Evolutionary conservation across 202 grass and related monocot species (phyloP), one percentile per base, ranked within the genome.

Genomic region (Zoysia matrella): DNA sequence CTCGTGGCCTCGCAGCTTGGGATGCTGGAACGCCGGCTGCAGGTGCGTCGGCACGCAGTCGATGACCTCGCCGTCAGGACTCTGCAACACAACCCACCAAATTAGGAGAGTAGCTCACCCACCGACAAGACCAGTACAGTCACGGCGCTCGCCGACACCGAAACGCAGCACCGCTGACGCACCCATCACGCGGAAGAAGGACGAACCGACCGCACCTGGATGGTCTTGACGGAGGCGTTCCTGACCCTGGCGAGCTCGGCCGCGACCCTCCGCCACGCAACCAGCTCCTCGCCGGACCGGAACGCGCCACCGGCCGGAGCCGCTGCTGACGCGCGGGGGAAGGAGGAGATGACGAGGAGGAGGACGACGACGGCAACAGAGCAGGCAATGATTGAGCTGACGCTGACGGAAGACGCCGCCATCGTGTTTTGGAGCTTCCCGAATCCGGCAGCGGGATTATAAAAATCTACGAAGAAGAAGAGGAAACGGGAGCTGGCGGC

Each of bases 11-110:
- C 86, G 73, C 47, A 97, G 77, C 68, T 41, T 83, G 14, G 86
- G 92, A 6, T 97, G 94, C 46, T 97, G 86, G 76, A 97, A 97
- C 51, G 94, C 86, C 2, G 92, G 92, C 74, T 97, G 94, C 46
- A 89, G 88, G 83, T 92, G 90, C 22, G 76, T 65, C 11, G 77
- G 92, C 67, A 97, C 90, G 61, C 94, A 94, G 83, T 97, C 94
- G 72, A 97, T 97, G 79, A 92, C 69, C 45, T 97, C 94, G 52
- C 94, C 94, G 39, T 92, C 94, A 0, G 94, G 92, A 50, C 94
- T 97, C 94, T 97, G 83, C 71, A 66, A 44, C 22, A 30, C 22
- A 30, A 30, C 22, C 22, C 22, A 30, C 22, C 22, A 30, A 30
- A 30, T 30, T 30, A 30, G 22, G 22, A 30, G 22, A 30, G 22